Percentiles rank a stretch among this genome's conserved stretches.
phyloP scores from a whole-genome alignment of 2,329 filamentous ascomycete genomes.

The Cylindrodendrum hubeiense region DNA sequence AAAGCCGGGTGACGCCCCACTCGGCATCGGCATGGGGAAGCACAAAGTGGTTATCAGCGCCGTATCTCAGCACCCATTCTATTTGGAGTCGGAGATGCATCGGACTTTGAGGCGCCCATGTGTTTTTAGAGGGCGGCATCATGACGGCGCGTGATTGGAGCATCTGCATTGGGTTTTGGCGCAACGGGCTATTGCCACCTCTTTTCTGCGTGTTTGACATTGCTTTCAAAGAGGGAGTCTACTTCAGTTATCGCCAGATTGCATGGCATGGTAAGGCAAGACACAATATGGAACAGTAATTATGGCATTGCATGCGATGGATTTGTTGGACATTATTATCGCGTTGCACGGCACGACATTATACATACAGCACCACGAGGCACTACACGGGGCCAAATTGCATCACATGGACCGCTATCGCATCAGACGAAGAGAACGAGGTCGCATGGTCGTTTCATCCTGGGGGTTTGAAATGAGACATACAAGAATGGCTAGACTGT shows the following conservation, averaged over 20 bases:
- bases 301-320: not conserved
- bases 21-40: not conserved
- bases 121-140: conserved; percentile 1
- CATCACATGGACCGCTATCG: conserved; percentile 4
- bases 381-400: not conserved
- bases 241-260: not conserved
- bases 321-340: conserved; percentile 2
- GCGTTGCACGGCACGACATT: conserved; percentile 2
- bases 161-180: conserved; percentile 18
- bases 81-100: not conserved
- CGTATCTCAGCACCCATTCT: not conserved
- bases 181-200: not conserved
- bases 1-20: not conserved
- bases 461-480: not conserved
- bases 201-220: not conserved
- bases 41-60: conserved; percentile 3
- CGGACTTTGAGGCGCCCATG: not conserved
- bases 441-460: not conserved
- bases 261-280: not conserved
- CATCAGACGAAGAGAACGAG: not conserved
- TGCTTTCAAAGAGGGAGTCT: not conserved
- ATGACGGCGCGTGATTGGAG: not conserved
- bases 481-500: conserved; percentile 3
- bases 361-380: not conserved
- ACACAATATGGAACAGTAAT: not conserved